Percentiles rank a stretch among this genome's conserved stretches.
These are phyloP conservation scores for Scenedesmus sp. DNA, from an alignment of 163 green algal species.

Conservation along the genomic window DNA sequence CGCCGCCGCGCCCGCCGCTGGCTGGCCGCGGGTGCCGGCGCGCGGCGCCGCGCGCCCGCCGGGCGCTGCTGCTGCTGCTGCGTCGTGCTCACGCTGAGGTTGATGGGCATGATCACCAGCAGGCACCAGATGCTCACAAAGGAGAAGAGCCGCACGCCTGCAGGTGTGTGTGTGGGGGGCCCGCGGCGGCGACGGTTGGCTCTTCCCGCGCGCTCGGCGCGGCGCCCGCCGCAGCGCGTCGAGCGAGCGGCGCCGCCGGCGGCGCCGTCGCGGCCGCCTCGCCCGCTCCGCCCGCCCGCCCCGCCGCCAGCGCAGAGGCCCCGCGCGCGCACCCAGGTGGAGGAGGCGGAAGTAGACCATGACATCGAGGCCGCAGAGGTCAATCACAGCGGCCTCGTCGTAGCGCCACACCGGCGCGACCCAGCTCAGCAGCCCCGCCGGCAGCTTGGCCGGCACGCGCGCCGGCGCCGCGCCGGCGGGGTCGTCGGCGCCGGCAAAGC, in stretches of 20 bases:
- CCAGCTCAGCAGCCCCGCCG: slow-evolving; percentile 24
- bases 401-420: slow-evolving; percentile 37
- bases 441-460: slow-evolving; percentile 18
- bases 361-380: slow-evolving; percentile 38
- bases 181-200: too few species aligned
- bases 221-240: too few species aligned
- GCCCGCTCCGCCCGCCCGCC: too few species aligned
- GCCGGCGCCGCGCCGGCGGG: not conserved
- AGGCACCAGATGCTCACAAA: slow-evolving; percentile 66
- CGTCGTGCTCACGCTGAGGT: slow-evolving; percentile 68
- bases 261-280: too few species aligned
- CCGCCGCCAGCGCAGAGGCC: too few species aligned
- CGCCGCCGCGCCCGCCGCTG: not conserved
- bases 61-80: not conserved
- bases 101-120: slow-evolving; percentile 83
- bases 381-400: slow-evolving; percentile 32
- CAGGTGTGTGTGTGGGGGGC: too few species aligned
- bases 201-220: too few species aligned
- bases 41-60: not conserved
- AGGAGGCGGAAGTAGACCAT: slow-evolving; percentile 40
- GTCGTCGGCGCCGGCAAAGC: slow-evolving; percentile 24
- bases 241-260: too few species aligned
- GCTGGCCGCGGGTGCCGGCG: not conserved
- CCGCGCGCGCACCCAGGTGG: slow-evolving; percentile 22
- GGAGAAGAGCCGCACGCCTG: slow-evolving; percentile 74